Conservation (phyloP, 768 basidiomycete species). For the Tylopilus sp. region DNA sequence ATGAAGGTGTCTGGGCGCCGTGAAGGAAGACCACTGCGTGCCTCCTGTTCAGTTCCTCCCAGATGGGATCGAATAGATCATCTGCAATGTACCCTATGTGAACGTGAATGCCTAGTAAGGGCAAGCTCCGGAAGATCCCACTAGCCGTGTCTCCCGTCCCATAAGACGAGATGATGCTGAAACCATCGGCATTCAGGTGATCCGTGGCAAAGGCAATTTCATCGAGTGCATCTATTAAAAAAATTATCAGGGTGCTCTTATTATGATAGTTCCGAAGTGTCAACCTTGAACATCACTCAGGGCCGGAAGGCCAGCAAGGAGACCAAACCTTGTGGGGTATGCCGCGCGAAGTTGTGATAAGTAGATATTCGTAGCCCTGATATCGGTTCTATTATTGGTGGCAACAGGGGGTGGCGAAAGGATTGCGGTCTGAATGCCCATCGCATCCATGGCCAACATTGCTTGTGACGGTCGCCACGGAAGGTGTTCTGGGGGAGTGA, state of each 20-base stretch:
- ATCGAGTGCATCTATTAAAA: slow-evolving; percentile 45
- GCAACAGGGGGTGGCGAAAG: slow-evolving; percentile 64
- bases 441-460: slow-evolving; percentile 58
- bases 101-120: slow-evolving; percentile 2
- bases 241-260: slow-evolving; percentile 3
- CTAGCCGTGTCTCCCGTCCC: slow-evolving; percentile 54
- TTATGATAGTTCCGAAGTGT: not conserved
- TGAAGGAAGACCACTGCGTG: slow-evolving; percentile 67
- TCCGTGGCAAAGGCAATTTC: slow-evolving; percentile 66
- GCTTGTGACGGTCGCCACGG: slow-evolving; percentile 63
- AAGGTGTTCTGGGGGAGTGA: slow-evolving; percentile 57
- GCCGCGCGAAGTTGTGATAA: slow-evolving; percentile 46
- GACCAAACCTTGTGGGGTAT: slow-evolving; percentile 60
- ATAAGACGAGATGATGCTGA: slow-evolving; percentile 66
- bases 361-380: slow-evolving; percentile 46
- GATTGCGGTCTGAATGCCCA: slow-evolving; percentile 56
- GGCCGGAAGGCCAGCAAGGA: slow-evolving; percentile 64
- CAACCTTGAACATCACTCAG: slow-evolving; percentile 60
- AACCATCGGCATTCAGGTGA: slow-evolving; percentile 56
- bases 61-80: slow-evolving; percentile 59
- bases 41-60: slow-evolving; percentile 64
- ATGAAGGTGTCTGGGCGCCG: slow-evolving; percentile 63
- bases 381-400: slow-evolving; percentile 38
- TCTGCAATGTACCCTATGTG: slow-evolving; percentile 62
- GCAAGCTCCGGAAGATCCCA: slow-evolving; percentile 26